Percentiles rank a stretch among this genome's conserved stretches.
These are phyloP conservation scores for Solanum sitiens DNA, from an alignment of 257 asterid species.

Conservation along the genomic window DNA sequence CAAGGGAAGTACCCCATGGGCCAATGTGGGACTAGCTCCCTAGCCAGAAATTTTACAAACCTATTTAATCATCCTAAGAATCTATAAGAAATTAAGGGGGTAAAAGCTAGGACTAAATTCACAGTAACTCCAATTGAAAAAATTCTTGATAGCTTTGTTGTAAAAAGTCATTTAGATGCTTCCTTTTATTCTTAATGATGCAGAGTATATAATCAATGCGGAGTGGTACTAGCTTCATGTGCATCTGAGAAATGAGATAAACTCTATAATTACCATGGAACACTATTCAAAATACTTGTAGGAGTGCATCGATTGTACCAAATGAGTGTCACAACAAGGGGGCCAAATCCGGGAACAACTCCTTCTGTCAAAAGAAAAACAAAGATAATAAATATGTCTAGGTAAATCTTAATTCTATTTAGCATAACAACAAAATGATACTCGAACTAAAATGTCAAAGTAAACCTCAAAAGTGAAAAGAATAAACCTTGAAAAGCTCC, in stretches of 20 bases:
- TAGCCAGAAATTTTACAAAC: background rate
- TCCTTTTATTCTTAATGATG: background rate
- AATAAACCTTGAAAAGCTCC: slow-evolving; percentile 9
- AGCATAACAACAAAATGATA: background rate
- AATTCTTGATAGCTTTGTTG: background rate
- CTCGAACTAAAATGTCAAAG: background rate
- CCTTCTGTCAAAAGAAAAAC: slow-evolving; percentile 1
- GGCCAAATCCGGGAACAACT: slow-evolving; percentile 9
- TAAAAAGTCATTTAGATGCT: background rate
- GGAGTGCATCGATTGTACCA: slow-evolving; percentile 25
- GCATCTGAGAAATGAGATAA: background rate
- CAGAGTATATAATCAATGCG: background rate
- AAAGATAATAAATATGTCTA: background rate
- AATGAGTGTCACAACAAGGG: slow-evolving; percentile 23
- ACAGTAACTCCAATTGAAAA: background rate
- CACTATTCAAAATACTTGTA: slow-evolving; percentile 17
- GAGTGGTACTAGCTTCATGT: background rate
- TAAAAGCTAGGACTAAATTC: background rate
- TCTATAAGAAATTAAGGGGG: background rate
- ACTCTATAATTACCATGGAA: background rate
- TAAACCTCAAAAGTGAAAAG: background rate
- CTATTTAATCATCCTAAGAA: background rate
- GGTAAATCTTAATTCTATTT: background rate
- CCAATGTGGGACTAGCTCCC: background rate
- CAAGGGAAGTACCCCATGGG: background rate